Percentiles rank a stretch among this genome's conserved stretches.
Evolutionary conservation across 768 basidiomycete species (phyloP).

Genomic region (Exsudoporus frostii): DNA sequence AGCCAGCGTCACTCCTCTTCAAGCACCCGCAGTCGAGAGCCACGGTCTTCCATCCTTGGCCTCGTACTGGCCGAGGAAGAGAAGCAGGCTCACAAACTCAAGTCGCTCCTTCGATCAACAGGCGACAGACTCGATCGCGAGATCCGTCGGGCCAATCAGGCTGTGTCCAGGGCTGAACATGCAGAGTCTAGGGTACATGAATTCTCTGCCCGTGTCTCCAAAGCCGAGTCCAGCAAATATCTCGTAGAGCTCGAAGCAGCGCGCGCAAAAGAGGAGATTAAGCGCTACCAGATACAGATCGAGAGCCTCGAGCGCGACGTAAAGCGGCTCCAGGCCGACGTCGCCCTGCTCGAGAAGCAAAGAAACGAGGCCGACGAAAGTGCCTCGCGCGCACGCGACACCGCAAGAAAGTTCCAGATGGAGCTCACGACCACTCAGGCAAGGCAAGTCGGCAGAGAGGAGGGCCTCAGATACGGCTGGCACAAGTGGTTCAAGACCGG

Average conservation of each 20-base stretch:
- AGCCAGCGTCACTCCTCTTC: conserved; percentile 34
- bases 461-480: conserved; percentile 40
- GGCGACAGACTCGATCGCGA: conserved; percentile 56
- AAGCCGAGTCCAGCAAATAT: conserved; percentile 42
- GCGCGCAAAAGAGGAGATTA: conserved; percentile 44
- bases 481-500: conserved; percentile 46
- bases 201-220: conserved; percentile 34
- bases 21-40: conserved; percentile 39
- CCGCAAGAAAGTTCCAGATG: conserved; percentile 41
- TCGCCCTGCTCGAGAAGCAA: conserved; percentile 35
- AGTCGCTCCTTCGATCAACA: conserved; percentile 47
- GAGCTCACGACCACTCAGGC: conserved; percentile 45
- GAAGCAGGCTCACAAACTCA: conserved; percentile 52
- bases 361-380: conserved; percentile 42
- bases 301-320: conserved; percentile 46
- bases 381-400: conserved; percentile 42
- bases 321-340: conserved; percentile 31
- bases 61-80: conserved; percentile 53
- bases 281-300: conserved; percentile 45
- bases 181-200: conserved; percentile 50
- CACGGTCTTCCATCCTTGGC: conserved; percentile 39
- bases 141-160: conserved; percentile 51
- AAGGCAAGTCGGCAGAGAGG: conserved; percentile 41
- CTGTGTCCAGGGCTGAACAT: conserved; percentile 46
- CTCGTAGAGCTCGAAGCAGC: conserved; percentile 38